Evolutionary conservation across 1,284 basidiomycete species (phyloP), one percentile per base, ranked within the genome.

Genomic region (Pholiota adiposa): DNA sequence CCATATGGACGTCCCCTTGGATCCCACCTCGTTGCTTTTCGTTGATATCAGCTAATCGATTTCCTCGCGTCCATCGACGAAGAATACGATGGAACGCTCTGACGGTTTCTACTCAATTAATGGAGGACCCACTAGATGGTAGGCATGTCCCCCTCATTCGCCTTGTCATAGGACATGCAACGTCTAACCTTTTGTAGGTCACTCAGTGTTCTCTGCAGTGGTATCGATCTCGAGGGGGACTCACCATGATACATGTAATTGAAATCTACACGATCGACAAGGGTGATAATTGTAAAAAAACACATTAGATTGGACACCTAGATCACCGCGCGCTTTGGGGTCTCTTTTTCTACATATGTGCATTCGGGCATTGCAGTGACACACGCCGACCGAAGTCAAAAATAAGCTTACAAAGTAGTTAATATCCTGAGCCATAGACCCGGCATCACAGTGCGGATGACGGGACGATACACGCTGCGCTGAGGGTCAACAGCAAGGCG

Each of bases 41-140:
- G 31, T 54, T 18, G 40, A 41, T 43, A 38, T 23, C 67, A 89
- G 87, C 76, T 88, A 67, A 64, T 88, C 9, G 76, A 81, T 19
- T 89, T 89, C 67, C 72, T 87, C 36, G 63, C 70, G 36, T 75
- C 80, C 8, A 67, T 86, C 29, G 75, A 83, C 46, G 78, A 81
- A 40, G 84, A 86, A 68, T 82, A 77, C 55, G 59, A 64, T 50
- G 64, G 63, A 43, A 58, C 49, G 34, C 27, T 59, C 29, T 61
- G 60, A 60, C 54, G 19, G n/a, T 48, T 40, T 38, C 34, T 19
- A 54, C 16, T 43, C 18, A 21, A 46, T 36, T 9, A 49, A 34
- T 29, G 23, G 23, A 23, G 36, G 31, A 49, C 19, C 38, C 41
- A 8, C 5, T 31, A 18, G 6, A 46, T 7, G 44, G 44, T 46